These are phyloP conservation scores for Toxicodendron radicans DNA, from an alignment of 345 rosid genomes.

Conservation along the genomic window DNA sequence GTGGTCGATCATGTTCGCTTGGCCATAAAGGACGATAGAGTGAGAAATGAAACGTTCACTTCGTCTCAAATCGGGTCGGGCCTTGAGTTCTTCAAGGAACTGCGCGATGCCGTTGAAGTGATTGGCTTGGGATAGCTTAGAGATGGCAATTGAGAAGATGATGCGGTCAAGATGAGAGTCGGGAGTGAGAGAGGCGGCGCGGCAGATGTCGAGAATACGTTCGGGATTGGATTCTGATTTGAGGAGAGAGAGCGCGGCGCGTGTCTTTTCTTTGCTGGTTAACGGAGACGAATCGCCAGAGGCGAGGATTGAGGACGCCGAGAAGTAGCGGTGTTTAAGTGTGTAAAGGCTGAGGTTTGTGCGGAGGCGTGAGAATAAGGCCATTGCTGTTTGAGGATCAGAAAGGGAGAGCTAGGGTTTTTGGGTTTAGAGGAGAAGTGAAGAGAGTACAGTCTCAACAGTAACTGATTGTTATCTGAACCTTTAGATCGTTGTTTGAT, in stretches of 20 bases:
- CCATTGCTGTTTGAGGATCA: slow-evolving; percentile 31
- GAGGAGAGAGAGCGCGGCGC: slow-evolving; percentile 69
- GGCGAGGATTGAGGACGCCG: slow-evolving; percentile 44
- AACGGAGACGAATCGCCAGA: slow-evolving; percentile 41
- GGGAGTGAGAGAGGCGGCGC: slow-evolving; percentile 70
- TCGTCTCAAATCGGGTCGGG: slow-evolving; percentile 56
- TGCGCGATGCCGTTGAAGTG: slow-evolving; percentile 44
- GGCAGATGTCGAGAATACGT: slow-evolving; percentile 81
- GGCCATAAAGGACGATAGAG: slow-evolving; percentile 70
- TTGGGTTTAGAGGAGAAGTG: slow-evolving; percentile 21
- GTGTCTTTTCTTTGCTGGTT: slow-evolving; percentile 53
- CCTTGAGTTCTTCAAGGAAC: slow-evolving; percentile 58
- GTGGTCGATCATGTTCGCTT: slow-evolving; percentile 71
- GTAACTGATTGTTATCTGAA: neutral
- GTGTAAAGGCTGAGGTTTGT: slow-evolving; percentile 18
- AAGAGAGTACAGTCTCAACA: neutral
- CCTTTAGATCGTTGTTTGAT: no score
- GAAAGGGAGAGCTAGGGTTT: slow-evolving; percentile 17
- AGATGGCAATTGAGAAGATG: slow-evolving; percentile 68
- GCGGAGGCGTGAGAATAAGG: slow-evolving; percentile 49
- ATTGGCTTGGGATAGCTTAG: slow-evolving; percentile 49
- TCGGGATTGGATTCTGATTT: slow-evolving; percentile 68
- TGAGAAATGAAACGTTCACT: slow-evolving; percentile 61
- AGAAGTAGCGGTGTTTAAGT: slow-evolving; percentile 24
- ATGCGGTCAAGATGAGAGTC: slow-evolving; percentile 56